phyloP scores from a whole-genome alignment of 495 filamentous ascomycete genomes.

The Xylaria telfairii region DNA sequence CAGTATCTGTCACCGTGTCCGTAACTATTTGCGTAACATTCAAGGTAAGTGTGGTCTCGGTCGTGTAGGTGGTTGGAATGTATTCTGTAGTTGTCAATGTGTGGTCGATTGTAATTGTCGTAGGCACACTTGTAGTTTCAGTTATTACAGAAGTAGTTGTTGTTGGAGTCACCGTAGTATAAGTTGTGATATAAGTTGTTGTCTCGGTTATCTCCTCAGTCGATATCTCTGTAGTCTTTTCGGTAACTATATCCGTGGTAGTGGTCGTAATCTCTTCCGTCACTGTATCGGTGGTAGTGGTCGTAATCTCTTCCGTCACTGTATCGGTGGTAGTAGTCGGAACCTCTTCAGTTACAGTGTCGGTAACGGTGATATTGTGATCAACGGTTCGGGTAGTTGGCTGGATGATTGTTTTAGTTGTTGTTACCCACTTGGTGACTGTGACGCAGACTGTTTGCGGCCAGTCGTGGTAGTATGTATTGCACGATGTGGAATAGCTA shows the following conservation, averaged over 20 bases:
- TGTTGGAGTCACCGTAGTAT: conserved; percentile 37
- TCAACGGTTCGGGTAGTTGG: conserved; percentile 34
- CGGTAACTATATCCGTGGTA: too few species aligned
- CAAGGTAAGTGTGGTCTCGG: conserved; percentile 29
- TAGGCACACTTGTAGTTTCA: conserved; percentile 35
- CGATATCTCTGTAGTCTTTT: too few species aligned
- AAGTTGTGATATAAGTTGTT: conserved; percentile 42
- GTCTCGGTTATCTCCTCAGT: conserved; percentile 25
- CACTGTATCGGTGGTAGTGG: not conserved
- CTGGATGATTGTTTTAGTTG: conserved; percentile 33
- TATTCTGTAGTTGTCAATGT: conserved; percentile 34
- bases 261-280: conserved; percentile 13
- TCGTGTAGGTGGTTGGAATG: conserved; percentile 37
- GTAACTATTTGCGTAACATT: conserved; percentile 35
- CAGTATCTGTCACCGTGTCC: conserved; percentile 35
- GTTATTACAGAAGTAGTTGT: conserved; percentile 34
- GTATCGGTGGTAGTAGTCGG: conserved; percentile 28
- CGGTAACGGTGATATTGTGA: conserved; percentile 23
- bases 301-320: conserved; percentile 25
- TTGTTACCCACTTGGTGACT: conserved; percentile 34
- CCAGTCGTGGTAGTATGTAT: not conserved
- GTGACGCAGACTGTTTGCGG: conserved; percentile 30
- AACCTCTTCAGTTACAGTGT: conserved; percentile 25
- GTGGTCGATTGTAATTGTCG: conserved; percentile 41
- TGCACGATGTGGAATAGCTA: conserved; percentile 4